Conservation (phyloP, 2,329 filamentous ascomycete species). For the Trichophaea hybrida region DNA sequence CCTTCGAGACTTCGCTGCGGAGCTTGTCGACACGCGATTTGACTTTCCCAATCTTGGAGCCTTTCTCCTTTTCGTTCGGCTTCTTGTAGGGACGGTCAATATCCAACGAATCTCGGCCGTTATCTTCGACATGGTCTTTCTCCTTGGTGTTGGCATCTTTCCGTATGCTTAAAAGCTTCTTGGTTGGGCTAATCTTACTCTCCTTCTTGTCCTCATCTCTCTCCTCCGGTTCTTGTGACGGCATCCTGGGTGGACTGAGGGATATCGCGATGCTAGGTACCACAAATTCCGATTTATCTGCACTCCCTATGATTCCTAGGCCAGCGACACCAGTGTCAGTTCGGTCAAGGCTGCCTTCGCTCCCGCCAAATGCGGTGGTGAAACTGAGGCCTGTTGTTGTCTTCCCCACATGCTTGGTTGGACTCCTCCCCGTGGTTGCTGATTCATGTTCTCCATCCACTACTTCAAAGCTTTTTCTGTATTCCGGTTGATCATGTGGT, state of each 20-base stretch:
- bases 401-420: background rate
- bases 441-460: conserved; percentile 15
- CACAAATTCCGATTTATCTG: conserved; percentile 9
- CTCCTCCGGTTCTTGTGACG: conserved; percentile 11
- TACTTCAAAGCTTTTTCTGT: conserved; percentile 1
- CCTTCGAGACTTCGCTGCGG: conserved; percentile 18
- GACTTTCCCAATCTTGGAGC: conserved; percentile 11
- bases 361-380: conserved; percentile 7
- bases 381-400: conserved; percentile 6
- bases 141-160: conserved; percentile 8
- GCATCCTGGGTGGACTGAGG: conserved; percentile 17
- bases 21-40: conserved; percentile 21
- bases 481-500: background rate
- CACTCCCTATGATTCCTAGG: background rate
- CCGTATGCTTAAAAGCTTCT: conserved; percentile 14
- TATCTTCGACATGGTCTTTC: conserved; percentile 2
- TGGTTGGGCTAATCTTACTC: conserved; percentile 12
- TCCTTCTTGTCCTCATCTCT: conserved; percentile 8
- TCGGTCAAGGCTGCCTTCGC: conserved; percentile 12
- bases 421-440: conserved; percentile 4
- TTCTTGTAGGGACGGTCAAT: background rate
- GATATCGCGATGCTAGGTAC: conserved; percentile 22
- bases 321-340: background rate
- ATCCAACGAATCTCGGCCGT: conserved; percentile 14
- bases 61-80: conserved; percentile 14